phyloP scores from a whole-genome alignment of 805 yeast genomes.

The Candida nemodendra region DNA sequence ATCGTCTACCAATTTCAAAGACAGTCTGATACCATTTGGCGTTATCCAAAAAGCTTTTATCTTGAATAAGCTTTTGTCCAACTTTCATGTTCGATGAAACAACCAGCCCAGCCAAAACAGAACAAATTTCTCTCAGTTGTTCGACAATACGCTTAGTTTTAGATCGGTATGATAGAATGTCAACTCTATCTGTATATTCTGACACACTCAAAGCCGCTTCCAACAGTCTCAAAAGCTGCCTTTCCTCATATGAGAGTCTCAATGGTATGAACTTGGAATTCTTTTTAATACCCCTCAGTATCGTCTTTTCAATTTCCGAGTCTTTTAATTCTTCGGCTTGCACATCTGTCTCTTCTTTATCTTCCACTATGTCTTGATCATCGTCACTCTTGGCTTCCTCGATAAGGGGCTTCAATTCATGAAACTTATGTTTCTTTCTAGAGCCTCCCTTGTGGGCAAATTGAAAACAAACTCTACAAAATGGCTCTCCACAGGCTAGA shows the following conservation, averaged over 20 bases:
- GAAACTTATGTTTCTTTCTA: slow-evolving; percentile 44
- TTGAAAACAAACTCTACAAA: slow-evolving; percentile 68
- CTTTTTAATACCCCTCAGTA: slow-evolving; percentile 39
- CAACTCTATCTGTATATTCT: slow-evolving; percentile 78
- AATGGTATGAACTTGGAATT: slow-evolving; percentile 62
- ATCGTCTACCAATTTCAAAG: slow-evolving; percentile 77
- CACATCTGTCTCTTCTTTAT: slow-evolving; percentile 13
- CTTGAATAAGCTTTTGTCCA: slow-evolving; percentile 63
- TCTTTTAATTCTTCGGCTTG: slow-evolving; percentile 17
- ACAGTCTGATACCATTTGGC: slow-evolving; percentile 69
- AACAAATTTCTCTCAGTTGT: slow-evolving; percentile 73
- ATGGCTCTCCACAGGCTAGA: slow-evolving; percentile 59
- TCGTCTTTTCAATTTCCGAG: slow-evolving; percentile 9
- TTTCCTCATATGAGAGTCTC: slow-evolving; percentile 64
- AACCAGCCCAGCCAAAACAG: slow-evolving; percentile 73
- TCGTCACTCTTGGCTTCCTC: slow-evolving; percentile 15
- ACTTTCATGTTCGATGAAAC: slow-evolving; percentile 73
- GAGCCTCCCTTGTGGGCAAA: slow-evolving; percentile 70
- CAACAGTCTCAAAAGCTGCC: slow-evolving; percentile 61
- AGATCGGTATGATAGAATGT: slow-evolving; percentile 62
- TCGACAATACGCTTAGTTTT: slow-evolving; percentile 69
- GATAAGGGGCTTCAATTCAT: slow-evolving; percentile 21
- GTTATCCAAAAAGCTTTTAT: slow-evolving; percentile 66
- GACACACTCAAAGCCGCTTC: slow-evolving; percentile 79
- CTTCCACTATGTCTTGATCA: slow-evolving; percentile 16